A percentile compares a stretch with the other conserved stretches of the same genome.
phyloP scores from a whole-genome alignment of 345 rosid species.

The Sisymbrium altissimum region DNA sequence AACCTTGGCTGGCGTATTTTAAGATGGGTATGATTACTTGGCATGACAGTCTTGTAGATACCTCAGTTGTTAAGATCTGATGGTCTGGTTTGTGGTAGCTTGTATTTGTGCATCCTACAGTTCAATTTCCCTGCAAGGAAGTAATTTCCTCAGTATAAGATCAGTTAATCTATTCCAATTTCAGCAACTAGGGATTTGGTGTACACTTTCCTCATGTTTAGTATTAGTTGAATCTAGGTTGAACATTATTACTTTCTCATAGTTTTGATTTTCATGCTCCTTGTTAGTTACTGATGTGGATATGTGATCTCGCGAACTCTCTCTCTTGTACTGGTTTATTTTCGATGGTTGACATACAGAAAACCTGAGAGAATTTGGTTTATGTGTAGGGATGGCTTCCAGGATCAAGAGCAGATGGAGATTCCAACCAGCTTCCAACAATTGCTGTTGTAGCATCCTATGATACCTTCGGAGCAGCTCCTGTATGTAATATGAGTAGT shows the following conservation, averaged over 20 bases:
- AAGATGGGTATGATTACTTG: background rate
- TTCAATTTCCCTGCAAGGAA: background rate
- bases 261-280: background rate
- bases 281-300: slow-evolving; percentile 9
- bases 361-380: slow-evolving; percentile 23
- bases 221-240: background rate
- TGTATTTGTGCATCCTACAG: background rate
- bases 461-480: slow-evolving; percentile 96
- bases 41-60: slow-evolving; percentile 7
- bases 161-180: background rate
- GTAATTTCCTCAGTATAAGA: background rate
- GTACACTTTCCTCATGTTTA: background rate
- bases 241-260: background rate
- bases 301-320: background rate
- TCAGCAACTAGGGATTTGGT: slow-evolving; percentile 5
- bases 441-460: slow-evolving; percentile 95
- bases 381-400: slow-evolving; percentile 89
- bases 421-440: slow-evolving; percentile 81
- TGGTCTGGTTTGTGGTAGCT: slow-evolving; percentile 7
- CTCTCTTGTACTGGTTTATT: background rate
- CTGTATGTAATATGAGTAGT: slow-evolving; percentile 55
- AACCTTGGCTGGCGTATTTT: slow-evolving; percentile 11
- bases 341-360: background rate
- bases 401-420: slow-evolving; percentile 88
- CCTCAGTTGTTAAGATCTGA: background rate